Evolutionary conservation across 2,329 filamentous ascomycete species (phyloP).

Genomic region (Cladosporium phlei): DNA sequence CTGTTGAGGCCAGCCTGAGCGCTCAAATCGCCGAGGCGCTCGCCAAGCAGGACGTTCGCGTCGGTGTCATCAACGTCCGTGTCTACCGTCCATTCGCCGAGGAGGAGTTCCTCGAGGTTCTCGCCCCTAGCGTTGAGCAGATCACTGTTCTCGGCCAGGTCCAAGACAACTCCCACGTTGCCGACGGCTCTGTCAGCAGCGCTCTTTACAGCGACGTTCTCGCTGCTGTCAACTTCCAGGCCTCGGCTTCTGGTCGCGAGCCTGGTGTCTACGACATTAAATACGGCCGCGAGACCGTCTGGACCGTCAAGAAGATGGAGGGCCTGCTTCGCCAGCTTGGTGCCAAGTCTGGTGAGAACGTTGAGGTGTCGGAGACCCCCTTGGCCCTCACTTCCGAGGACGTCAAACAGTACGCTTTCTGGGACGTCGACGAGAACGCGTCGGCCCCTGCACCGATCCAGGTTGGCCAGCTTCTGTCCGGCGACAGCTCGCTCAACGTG

Average conservation of each 20-base stretch:
- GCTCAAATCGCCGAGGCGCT: conserved; percentile 74
- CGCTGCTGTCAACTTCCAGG: conserved; percentile 74
- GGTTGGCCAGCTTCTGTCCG: conserved; percentile 56
- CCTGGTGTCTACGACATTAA: conserved; percentile 78
- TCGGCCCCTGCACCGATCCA: conserved; percentile 60
- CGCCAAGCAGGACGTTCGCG: conserved; percentile 65
- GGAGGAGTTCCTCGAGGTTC: conserved; percentile 78
- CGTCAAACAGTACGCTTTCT: conserved; percentile 85
- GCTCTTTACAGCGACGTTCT: conserved; percentile 87
- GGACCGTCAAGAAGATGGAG: conserved; percentile 54
- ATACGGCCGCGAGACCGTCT: conserved; percentile 69
- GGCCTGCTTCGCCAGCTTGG: conserved; percentile 45
- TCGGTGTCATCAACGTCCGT: conserved; percentile 86
- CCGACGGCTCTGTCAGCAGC: conserved; percentile 74
- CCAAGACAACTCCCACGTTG: conserved; percentile 63
- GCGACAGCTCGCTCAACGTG: conserved; percentile 58
- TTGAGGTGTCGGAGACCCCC: conserved; percentile 32
- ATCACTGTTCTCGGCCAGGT: conserved; percentile 90
- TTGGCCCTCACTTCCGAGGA: conserved; percentile 45
- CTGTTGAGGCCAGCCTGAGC: conserved; percentile 79
- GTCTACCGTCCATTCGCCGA: conserved; percentile 94
- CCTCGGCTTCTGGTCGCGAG: conserved; percentile 54
- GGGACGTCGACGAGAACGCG: conserved; percentile 75
- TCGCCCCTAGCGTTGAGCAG: conserved; percentile 69
- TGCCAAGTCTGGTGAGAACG: conserved; percentile 35